Conservation (phyloP, 805 yeast species). For the Huiozyma sinensis region DNA sequence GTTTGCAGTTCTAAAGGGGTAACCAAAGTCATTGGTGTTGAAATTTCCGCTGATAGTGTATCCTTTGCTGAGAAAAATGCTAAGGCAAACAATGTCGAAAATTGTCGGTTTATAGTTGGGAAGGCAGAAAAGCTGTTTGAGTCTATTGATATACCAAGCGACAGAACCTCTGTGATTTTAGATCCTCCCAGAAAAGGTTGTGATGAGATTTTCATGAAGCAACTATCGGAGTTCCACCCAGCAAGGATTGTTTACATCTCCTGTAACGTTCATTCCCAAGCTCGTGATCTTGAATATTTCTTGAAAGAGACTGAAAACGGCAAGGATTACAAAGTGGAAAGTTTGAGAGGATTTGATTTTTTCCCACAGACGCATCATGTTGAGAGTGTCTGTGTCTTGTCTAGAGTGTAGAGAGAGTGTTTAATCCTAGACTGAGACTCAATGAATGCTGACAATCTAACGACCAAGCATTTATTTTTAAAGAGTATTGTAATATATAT, state of each 20-base stretch:
- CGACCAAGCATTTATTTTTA: no score
- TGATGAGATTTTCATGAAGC: conserved; percentile 77
- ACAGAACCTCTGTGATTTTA: conserved; percentile 75
- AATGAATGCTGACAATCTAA: no score
- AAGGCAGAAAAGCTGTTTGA: conserved; percentile 86
- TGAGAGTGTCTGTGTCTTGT: conserved; percentile 72
- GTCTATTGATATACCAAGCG: conserved; percentile 62
- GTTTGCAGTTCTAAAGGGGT: conserved; percentile 76
- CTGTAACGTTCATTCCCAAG: conserved; percentile 96
- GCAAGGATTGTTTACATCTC: conserved; percentile 86
- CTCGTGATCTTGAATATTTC: conserved; percentile 83
- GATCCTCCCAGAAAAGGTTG: conserved; percentile 99
- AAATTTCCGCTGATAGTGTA: conserved; percentile 83
- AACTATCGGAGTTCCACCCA: conserved; percentile 74
- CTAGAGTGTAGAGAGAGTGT: conserved; percentile 18
- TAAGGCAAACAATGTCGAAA: conserved; percentile 55
- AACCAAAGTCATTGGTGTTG: conserved; percentile 85
- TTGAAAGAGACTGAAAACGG: conserved; percentile 56
- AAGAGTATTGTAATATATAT: no score
- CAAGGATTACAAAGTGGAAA: conserved; percentile 55
- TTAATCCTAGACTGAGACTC: no score
- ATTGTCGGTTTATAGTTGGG: conserved; percentile 80
- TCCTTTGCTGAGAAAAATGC: conserved; percentile 81
- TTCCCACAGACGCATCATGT: conserved; percentile 94
- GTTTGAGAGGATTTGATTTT: conserved; percentile 89